Evolutionary conservation across 2,329 filamentous ascomycete genomes (phyloP).

Genomic region (Xylaria arbuscula): DNA sequence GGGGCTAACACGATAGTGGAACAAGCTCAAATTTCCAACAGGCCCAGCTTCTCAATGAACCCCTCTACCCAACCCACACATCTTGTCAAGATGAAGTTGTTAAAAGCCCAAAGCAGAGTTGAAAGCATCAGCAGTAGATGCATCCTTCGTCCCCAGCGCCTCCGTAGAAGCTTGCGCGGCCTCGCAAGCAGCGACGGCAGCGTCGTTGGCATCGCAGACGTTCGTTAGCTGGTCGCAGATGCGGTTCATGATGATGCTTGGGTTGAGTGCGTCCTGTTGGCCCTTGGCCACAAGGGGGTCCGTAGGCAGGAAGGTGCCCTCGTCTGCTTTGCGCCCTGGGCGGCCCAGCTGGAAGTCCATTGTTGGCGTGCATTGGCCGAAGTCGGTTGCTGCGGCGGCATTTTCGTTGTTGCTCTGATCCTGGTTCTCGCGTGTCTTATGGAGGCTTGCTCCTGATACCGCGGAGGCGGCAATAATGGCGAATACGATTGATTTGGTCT

Average conservation of each 20-base stretch:
- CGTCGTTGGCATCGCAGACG: conserved; percentile 67
- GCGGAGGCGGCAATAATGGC: conserved; percentile 38
- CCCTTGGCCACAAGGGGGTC: conserved; percentile 66
- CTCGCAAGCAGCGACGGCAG: conserved; percentile 61
- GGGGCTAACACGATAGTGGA: too few relatives aligned
- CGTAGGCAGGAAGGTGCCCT: conserved; percentile 69
- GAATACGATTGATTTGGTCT: conserved; percentile 40
- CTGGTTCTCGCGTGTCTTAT: conserved; percentile 30
- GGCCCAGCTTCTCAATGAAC: too few relatives aligned
- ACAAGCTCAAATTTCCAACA: too few relatives aligned
- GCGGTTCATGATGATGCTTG: conserved; percentile 72
- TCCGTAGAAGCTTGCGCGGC: conserved; percentile 62
- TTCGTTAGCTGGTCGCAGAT: conserved; percentile 71
- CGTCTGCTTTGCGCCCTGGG: conserved; percentile 59
- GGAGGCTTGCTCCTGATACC: conserved; percentile 31
- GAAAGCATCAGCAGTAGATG: conserved; percentile 61
- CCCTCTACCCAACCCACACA: too few relatives aligned
- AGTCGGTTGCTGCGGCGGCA: conserved; percentile 55
- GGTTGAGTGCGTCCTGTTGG: conserved; percentile 68
- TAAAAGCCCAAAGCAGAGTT: conserved; percentile 57
- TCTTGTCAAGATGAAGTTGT: not conserved
- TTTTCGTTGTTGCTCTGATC: conserved; percentile 30
- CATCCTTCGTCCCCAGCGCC: conserved; percentile 61
- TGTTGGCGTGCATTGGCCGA: conserved; percentile 61
- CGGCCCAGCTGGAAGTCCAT: conserved; percentile 69